Conservation (phyloP, 2,329 filamentous ascomycete species). For the Fusarium temperatum region DNA sequence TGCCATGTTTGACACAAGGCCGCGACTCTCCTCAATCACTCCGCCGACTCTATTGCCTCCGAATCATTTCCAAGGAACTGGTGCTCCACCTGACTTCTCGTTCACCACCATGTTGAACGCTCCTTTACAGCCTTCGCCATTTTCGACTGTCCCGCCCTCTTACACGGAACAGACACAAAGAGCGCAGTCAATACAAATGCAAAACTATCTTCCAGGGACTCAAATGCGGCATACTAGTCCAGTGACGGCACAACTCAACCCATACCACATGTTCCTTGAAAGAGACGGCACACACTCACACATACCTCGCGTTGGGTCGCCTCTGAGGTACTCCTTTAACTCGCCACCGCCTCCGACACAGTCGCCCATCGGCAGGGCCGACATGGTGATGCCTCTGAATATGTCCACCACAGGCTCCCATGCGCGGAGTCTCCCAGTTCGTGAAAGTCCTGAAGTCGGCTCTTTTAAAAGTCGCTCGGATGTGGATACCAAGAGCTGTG, state of each 20-base stretch:
- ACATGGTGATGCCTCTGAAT: not conserved
- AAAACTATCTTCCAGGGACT: not conserved
- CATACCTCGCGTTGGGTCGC: constrained; percentile 43
- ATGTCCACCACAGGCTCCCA: not conserved
- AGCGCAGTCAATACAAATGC: constrained; percentile 13
- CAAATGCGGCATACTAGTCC: not conserved
- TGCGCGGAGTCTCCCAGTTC: not conserved
- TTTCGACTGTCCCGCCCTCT: not conserved
- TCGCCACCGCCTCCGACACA: not conserved
- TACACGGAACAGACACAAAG: constrained; percentile 13
- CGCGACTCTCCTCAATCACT: constrained; percentile 43
- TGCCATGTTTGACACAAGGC: constrained; percentile 14
- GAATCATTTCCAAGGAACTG: not conserved
- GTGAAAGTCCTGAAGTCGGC: not conserved
- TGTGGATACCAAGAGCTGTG: not conserved
- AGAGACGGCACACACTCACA: constrained; percentile 19
- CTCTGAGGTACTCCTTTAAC: constrained; percentile 36
- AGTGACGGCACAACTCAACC: constrained; percentile 28
- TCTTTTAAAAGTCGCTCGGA: not conserved
- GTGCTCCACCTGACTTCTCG: constrained; percentile 2
- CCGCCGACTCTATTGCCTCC: not conserved
- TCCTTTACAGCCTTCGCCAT: not conserved
- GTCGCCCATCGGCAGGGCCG: not conserved
- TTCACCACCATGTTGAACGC: constrained; percentile 29
- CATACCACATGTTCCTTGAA: constrained; percentile 36